These are phyloP conservation scores for Yarrowia osloensis DNA, from an alignment of 805 yeast species.

Conservation along the genomic window DNA sequence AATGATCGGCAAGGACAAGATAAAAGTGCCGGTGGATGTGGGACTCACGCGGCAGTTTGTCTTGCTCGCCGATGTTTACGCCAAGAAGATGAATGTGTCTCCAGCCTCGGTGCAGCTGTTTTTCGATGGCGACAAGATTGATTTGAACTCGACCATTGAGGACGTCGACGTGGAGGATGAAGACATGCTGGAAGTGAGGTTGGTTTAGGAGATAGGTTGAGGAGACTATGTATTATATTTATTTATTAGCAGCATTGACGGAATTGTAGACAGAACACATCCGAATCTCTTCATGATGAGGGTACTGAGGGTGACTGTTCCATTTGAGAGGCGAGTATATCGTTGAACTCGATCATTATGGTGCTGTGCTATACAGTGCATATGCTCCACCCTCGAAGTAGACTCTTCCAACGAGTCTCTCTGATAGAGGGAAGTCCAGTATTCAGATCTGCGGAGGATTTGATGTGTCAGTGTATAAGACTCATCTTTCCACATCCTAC, in stretches of 20 bases:
- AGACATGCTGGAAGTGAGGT: slow-evolving; percentile 17
- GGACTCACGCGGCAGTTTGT: background rate
- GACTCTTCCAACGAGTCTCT: too few relatives aligned
- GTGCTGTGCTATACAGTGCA: too few relatives aligned
- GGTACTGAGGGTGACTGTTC: too few relatives aligned
- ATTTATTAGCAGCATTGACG: slow-evolving; percentile 2
- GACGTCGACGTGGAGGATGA: slow-evolving; percentile 10
- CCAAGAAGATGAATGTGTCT: background rate
- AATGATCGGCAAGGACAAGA: slow-evolving; percentile 15
- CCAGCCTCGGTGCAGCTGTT: background rate
- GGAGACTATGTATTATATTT: background rate
- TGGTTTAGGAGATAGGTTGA: background rate
- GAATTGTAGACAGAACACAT: too few relatives aligned
- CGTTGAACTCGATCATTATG: too few relatives aligned
- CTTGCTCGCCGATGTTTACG: background rate
- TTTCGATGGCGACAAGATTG: slow-evolving; percentile 2
- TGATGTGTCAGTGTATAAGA: too few relatives aligned
- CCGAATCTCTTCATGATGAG: too few relatives aligned
- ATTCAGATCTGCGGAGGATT: too few relatives aligned
- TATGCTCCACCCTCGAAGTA: too few relatives aligned
- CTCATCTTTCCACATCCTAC: too few relatives aligned
- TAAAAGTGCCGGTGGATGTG: background rate
- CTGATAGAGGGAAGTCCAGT: too few relatives aligned
- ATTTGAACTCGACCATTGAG: background rate
- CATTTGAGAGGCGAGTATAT: too few relatives aligned